phyloP scores from a whole-genome alignment of 805 yeast species.

The Pichia paraexigua region DNA sequence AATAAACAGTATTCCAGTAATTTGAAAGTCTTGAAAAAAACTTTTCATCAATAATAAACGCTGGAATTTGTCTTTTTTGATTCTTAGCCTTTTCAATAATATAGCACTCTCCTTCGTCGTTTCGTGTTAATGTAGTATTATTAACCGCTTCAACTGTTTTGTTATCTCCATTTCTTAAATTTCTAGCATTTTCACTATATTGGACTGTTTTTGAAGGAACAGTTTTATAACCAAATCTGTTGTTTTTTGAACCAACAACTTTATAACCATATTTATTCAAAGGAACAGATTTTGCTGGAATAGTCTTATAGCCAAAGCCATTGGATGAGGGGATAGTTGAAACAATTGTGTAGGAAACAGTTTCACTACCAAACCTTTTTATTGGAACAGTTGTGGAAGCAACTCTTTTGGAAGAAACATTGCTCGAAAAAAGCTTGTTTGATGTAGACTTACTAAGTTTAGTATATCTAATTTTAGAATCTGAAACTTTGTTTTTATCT shows the following conservation, averaged over 20 bases:
- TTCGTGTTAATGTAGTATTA: too few species aligned
- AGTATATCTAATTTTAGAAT: not conserved
- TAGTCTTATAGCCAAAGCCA: not conserved
- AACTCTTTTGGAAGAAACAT: not conserved
- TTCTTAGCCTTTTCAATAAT: not conserved
- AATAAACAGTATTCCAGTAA: not conserved
- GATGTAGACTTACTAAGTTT: not conserved
- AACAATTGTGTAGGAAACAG: not conserved
- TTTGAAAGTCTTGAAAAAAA: not conserved
- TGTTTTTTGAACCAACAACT: not conserved
- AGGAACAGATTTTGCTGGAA: not conserved
- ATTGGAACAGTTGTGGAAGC: not conserved
- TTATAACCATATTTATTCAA: not conserved
- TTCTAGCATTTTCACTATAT: not conserved
- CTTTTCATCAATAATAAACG: not conserved
- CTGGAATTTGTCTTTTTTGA: slow-evolving; percentile 1
- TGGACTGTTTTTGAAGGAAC: not conserved
- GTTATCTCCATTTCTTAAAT: not conserved
- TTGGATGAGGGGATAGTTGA: not conserved
- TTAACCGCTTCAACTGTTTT: not conserved
- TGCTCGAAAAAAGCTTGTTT: not conserved
- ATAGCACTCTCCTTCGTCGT: too few species aligned
- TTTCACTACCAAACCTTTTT: not conserved
- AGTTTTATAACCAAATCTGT: not conserved
- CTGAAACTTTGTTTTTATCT: not conserved